Evolutionary conservation across 2,329 filamentous ascomycete species (phyloP), one percentile per base, ranked within the genome.

Genomic region (Pestalotiopsis sp.): DNA sequence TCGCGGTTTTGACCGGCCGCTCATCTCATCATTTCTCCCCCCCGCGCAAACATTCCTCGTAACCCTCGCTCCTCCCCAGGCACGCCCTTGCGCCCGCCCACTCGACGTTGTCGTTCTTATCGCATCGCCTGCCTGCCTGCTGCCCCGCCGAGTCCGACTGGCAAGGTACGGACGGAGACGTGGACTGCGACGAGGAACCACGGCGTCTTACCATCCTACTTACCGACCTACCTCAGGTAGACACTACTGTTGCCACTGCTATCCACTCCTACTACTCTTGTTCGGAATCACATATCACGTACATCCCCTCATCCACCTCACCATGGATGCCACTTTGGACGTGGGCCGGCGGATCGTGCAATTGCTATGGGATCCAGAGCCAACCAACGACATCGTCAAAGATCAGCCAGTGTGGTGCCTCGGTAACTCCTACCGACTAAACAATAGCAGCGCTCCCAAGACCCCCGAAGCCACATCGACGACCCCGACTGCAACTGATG

Each of bases 291-390:
- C 36, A 17, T 36, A 31, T 36, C 59, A 62, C n/a, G 11, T 3
- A n/a, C 38, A 11, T 11, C n/a, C 39, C n/a, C 61, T 27, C 61
- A 7, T 25, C 23, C 11, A 17, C 31, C 31, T 14, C 69, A 70
- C 59, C 38, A 79, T 79, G 77, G 77, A 78, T 59, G 72, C 76
- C 20, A 90, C 87, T 68, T 88, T 92, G 67, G 93, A 97, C 76
- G 84, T 97, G 69, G 89, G 92, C 73, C 91, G 92, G 73, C 92
- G 92, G 71, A 90, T 98, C 74, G 91, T 98, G 69, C 93, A 95
- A 81, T 94, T 93, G 82, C 91, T 98, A 76, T 97, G 94, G 92
- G 95, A 98, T 74, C 94, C 94, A 0, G 91, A 95, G 72, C 95
- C 94, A 5, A 89, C 88, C 71, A 97, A 98, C 81, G 91, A 97